These are phyloP conservation scores for Candida sanyaensis DNA, from an alignment of 1,139 yeast species.

Conservation along the genomic window DNA sequence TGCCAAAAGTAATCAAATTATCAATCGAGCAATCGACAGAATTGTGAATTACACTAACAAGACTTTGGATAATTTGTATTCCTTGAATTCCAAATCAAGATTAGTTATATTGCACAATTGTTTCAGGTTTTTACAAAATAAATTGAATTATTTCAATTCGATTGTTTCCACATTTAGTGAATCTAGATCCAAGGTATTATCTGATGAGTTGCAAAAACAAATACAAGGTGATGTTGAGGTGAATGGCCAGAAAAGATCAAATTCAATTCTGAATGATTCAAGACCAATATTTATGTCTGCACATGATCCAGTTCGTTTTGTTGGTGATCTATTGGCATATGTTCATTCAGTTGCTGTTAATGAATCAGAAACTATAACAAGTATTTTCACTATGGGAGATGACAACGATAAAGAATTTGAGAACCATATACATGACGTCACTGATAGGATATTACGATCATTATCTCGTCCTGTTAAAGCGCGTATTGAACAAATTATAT, in stretches of 20 bases:
- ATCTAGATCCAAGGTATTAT: slow-evolving; percentile 55
- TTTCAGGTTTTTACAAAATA: slow-evolving; percentile 29
- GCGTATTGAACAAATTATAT: slow-evolving; percentile 66
- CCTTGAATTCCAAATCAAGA: slow-evolving; percentile 30
- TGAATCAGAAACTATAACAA: slow-evolving; percentile 75
- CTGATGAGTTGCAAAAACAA: slow-evolving; percentile 63
- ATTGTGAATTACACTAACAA: slow-evolving; percentile 39
- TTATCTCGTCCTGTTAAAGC: slow-evolving; percentile 43
- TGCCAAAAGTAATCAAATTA: slow-evolving; percentile 55
- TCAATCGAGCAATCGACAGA: slow-evolving; percentile 54
- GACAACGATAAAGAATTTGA: slow-evolving; percentile 20
- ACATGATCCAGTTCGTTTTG: slow-evolving; percentile 78
- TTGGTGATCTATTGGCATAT: slow-evolving; percentile 89
- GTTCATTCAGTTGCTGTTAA: slow-evolving; percentile 87
- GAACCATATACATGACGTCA: slow-evolving; percentile 31
- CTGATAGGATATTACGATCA: slow-evolving; percentile 32
- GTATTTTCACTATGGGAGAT: slow-evolving; percentile 30
- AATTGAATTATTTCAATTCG: slow-evolving; percentile 55
- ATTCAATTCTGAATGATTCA: slow-evolving; percentile 16
- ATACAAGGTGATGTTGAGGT: slow-evolving; percentile 32
- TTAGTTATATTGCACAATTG: slow-evolving; percentile 35
- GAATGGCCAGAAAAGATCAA: slow-evolving; percentile 4
- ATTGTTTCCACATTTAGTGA: slow-evolving; percentile 49
- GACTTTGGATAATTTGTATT: slow-evolving; percentile 37
- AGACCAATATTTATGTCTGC: slow-evolving; percentile 67